Evolutionary conservation across 441 rosid species (phyloP).

Genomic region (Pelargonium citronellum): DNA sequence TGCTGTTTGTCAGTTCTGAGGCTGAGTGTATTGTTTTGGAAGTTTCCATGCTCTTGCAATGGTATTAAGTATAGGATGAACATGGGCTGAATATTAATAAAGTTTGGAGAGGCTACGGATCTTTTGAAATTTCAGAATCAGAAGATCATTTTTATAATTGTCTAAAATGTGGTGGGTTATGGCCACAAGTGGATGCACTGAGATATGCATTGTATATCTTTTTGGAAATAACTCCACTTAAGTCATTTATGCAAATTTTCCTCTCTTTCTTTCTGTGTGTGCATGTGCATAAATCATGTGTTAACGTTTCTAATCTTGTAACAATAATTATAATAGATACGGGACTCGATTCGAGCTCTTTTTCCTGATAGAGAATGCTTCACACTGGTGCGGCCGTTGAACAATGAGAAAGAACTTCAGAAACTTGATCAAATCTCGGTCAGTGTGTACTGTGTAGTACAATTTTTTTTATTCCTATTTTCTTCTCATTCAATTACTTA

Average conservation of each 20-base stretch:
- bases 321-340: conserved; percentile 44
- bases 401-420: conserved; percentile 75
- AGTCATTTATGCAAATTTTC: neutral
- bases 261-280: neutral
- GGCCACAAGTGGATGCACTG: neutral
- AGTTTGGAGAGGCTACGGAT: no score
- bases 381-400: conserved; percentile 84
- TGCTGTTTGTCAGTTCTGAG: neutral
- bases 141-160: neutral
- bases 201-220: neutral
- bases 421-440: conserved; percentile 83
- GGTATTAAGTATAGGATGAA: neutral
- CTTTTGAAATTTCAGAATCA: neutral
- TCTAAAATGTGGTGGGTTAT: neutral
- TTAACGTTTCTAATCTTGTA: conserved; percentile 25
- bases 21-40: no score
- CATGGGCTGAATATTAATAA: no score
- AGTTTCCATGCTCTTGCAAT: neutral
- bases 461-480: conserved; percentile 5
- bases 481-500: neutral
- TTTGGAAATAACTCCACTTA: neutral
- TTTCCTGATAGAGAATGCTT: conserved; percentile 96
- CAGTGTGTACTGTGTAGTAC: conserved; percentile 25
- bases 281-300: neutral
- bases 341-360: conserved; percentile 81